Evolutionary conservation across 768 basidiomycete genomes (phyloP).

Genomic region (Xerocomellus amylosporus): DNA sequence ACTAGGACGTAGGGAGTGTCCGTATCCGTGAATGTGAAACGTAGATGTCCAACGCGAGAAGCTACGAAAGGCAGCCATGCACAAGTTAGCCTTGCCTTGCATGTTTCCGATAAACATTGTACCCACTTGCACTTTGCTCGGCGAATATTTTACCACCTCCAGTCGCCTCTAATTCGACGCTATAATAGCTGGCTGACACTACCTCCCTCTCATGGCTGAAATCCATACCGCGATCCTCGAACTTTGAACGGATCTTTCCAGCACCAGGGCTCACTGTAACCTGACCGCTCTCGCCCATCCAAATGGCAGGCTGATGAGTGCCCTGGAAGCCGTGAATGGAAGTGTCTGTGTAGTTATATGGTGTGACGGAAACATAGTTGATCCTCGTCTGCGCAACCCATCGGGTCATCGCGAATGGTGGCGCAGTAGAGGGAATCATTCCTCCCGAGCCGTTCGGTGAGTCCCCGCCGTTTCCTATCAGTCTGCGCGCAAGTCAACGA

Average conservation of each 20-base stretch:
- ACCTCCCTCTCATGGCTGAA: constrained; percentile 55
- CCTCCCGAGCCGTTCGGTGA: constrained; percentile 70
- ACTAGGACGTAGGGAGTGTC: constrained; percentile 57
- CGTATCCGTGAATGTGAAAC: constrained; percentile 58
- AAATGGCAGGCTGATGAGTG: constrained; percentile 83
- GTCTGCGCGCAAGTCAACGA: constrained; percentile 24
- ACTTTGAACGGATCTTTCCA: constrained; percentile 47
- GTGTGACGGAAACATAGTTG: constrained; percentile 72
- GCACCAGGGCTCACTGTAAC: constrained; percentile 59
- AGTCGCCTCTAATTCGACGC: constrained; percentile 51
- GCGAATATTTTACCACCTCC: constrained; percentile 50
- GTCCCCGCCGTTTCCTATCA: constrained; percentile 73
- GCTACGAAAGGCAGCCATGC: constrained; percentile 37
- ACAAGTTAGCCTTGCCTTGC: background rate
- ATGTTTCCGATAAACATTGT: background rate
- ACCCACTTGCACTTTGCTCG: constrained; percentile 63
- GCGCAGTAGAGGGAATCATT: constrained; percentile 74
- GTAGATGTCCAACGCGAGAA: constrained; percentile 71
- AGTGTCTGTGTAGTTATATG: constrained; percentile 63
- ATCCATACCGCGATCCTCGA: constrained; percentile 56
- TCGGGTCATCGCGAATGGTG: constrained; percentile 83
- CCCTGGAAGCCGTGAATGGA: constrained; percentile 73
- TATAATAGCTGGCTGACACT: constrained; percentile 53
- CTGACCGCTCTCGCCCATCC: constrained; percentile 81
- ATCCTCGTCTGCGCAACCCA: constrained; percentile 81